phyloP scores from a whole-genome alignment of 2,329 filamentous ascomycete genomes.

The Claviceps arundinis region DNA sequence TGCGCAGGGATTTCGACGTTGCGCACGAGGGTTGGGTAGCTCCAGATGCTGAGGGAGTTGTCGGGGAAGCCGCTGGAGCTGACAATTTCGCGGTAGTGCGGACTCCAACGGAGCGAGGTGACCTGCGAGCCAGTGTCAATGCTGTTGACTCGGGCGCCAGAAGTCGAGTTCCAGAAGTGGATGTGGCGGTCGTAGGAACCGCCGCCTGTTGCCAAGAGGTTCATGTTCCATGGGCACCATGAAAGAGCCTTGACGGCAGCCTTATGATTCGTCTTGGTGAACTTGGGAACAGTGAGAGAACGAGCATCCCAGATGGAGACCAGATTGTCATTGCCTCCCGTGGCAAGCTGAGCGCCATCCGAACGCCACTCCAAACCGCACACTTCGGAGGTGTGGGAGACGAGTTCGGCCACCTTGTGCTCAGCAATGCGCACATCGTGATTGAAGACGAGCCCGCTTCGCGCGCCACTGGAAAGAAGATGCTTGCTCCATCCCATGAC shows the following conservation, averaged over 20 bases:
- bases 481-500: conserved; percentile 99
- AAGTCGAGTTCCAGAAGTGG: conserved; percentile 99
- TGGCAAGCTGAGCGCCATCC: conserved; percentile 91
- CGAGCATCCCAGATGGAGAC: conserved; percentile 99
- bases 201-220: conserved; percentile 89
- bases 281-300: conserved; percentile 85
- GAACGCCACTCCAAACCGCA: conserved; percentile 96
- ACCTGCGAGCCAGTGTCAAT: conserved; percentile 98
- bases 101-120: conserved; percentile 91
- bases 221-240: conserved; percentile 98
- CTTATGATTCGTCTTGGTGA: conserved; percentile 99
- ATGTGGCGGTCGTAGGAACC: conserved; percentile 96
- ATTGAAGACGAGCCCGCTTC: conserved; percentile 92
- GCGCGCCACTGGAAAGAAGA: conserved; percentile 84
- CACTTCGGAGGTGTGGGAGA: conserved; percentile 94
- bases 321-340: conserved; percentile 96
- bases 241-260: conserved; percentile 95
- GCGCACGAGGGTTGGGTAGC: conserved; percentile 91
- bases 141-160: conserved; percentile 93
- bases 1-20: conserved; percentile 97
- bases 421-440: conserved; percentile 95
- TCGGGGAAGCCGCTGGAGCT: conserved; percentile 98
- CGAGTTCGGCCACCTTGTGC: conserved; percentile 95
- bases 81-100: conserved; percentile 94
- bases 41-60: conserved; percentile 98